A percentile compares a stretch with the other conserved stretches of the same genome.
These are phyloP conservation scores for Lecanicillium sp. DNA, from an alignment of 2,329 filamentous ascomycete genomes.

Conservation along the genomic window DNA sequence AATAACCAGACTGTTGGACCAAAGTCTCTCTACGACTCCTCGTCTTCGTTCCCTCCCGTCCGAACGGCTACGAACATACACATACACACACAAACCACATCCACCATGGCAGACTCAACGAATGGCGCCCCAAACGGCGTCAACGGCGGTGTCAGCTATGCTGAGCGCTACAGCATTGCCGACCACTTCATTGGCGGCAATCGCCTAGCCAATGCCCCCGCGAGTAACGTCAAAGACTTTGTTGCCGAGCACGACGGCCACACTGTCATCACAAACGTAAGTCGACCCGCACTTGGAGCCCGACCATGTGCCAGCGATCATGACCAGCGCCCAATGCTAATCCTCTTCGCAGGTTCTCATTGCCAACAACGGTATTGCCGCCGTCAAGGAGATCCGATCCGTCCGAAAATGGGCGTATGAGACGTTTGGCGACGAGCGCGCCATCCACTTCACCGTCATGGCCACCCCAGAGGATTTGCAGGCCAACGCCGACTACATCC, in stretches of 20 bases:
- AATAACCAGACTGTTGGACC: too few relatives aligned
- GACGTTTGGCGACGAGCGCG: slow-evolving; percentile 95
- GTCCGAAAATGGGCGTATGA: slow-evolving; percentile 99
- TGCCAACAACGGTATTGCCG: slow-evolving; percentile 98
- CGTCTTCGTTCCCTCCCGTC: too few relatives aligned
- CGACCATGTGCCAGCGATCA: neutral
- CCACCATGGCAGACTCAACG: slow-evolving; percentile 42
- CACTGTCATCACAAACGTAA: slow-evolving; percentile 95
- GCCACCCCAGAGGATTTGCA: slow-evolving; percentile 95
- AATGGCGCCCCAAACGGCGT: slow-evolving; percentile 37
- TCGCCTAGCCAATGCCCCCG: slow-evolving; percentile 69
- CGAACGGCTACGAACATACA: too few relatives aligned
- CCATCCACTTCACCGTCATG: slow-evolving; percentile 99
- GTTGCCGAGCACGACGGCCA: slow-evolving; percentile 83
- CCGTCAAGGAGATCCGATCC: slow-evolving; percentile 98
- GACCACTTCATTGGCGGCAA: slow-evolving; percentile 97
- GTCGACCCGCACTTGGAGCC: slow-evolving; percentile 25
- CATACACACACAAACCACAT: slow-evolving; percentile 14
- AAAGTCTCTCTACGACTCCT: too few relatives aligned
- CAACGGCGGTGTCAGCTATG: slow-evolving; percentile 60
- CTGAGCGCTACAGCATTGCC: slow-evolving; percentile 74
- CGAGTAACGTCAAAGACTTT: slow-evolving; percentile 93
- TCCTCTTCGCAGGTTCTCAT: slow-evolving; percentile 72
- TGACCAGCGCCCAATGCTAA: too few relatives aligned
- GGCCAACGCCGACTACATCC: slow-evolving; percentile 98